Evolutionary conservation across 441 rosid species (phyloP), one percentile per base, ranked within the genome.

Genomic region (Arabidopsis lyrata): DNA sequence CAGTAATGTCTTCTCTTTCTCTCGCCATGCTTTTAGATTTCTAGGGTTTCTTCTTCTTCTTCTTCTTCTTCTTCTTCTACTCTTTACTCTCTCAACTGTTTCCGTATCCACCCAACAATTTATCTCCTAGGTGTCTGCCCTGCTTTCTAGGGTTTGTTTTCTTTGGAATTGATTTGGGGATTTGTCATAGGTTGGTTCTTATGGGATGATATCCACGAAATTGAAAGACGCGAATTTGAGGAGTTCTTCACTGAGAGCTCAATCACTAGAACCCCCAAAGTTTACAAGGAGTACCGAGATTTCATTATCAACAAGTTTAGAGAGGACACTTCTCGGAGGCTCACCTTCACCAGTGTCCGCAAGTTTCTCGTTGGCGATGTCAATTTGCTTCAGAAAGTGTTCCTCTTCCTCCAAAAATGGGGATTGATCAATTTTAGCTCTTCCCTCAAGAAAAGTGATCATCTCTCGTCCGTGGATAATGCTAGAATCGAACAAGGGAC

Each of bases 121-220:
- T 47, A 13, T 56, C 41, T 27, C 31, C 4, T 27, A 27, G 31
- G 31, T 27, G 3, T 27, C 31, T 27, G 31, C 24, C 24, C 24
- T 32, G 13, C 41, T 52, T 32, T 41, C 41, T 74, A 67, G 73
- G 78, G 68, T 75, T 75, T 59, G 3, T 6, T 54, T 32, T 6
- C 42, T 1, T 22, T 56, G 45, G 52, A 63, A 24, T 79, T 58
- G 66, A 57, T 44, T 61, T 42, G 63, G 70, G 48, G 64, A 14
- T 18, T 20, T 20, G 7, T 48, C 20, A 15, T 73, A 89, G 97
- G 94, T 78, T 95, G 99, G 97, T 95, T 95, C 74, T 68, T 82
- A 39, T 95, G 99, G 99, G 89, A 86, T 70, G 96, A 92, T 35
- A 92, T 95, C 63, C 96, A 95, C 86, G 92, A 91, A 67, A 89